A percentile compares a stretch with the other conserved stretches of the same genome.
These are phyloP conservation scores for Alloteropsis semialata DNA, from an alignment of 176 grass and related monocot species.

Conservation along the genomic window DNA sequence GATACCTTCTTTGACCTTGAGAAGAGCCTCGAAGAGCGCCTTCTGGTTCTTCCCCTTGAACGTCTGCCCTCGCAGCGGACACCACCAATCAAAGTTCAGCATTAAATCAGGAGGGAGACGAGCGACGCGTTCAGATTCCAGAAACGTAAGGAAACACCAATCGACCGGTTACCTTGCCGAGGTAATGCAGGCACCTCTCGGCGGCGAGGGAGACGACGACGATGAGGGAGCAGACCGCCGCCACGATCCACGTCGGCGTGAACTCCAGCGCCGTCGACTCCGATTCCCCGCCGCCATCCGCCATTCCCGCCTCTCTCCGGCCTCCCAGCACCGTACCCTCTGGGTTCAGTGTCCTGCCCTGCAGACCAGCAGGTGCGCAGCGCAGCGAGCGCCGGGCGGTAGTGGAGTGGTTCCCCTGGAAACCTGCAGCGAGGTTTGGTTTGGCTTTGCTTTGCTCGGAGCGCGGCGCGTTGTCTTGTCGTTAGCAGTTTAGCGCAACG, in stretches of 20 bases:
- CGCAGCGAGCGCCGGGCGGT: neutral
- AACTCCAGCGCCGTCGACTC: slow-evolving; percentile 55
- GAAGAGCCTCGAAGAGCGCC: slow-evolving; percentile 86
- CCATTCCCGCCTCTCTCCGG: neutral
- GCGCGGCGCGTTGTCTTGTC: neutral
- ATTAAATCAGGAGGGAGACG: neutral
- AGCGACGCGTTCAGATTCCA: neutral
- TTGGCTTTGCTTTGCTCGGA: neutral
- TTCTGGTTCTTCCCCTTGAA: slow-evolving; percentile 80
- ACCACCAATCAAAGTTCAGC: neutral
- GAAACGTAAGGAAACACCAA: neutral
- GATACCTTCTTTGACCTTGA: slow-evolving; percentile 95
- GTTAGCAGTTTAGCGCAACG: neutral
- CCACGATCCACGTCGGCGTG: slow-evolving; percentile 98
- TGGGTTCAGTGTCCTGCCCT: neutral
- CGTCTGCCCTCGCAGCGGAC: slow-evolving; percentile 32
- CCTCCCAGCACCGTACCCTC: neutral
- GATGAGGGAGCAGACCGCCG: slow-evolving; percentile 78
- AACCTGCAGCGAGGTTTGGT: neutral
- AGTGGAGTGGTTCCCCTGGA: slow-evolving; percentile 4
- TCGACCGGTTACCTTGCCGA: slow-evolving; percentile 67
- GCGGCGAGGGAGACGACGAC: slow-evolving; percentile 69
- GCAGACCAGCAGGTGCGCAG: neutral
- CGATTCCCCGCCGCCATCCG: neutral
- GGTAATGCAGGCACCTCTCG: slow-evolving; percentile 76